Conservation (phyloP, 1,139 yeast species). For the Sugiyamaella neomexicana region DNA sequence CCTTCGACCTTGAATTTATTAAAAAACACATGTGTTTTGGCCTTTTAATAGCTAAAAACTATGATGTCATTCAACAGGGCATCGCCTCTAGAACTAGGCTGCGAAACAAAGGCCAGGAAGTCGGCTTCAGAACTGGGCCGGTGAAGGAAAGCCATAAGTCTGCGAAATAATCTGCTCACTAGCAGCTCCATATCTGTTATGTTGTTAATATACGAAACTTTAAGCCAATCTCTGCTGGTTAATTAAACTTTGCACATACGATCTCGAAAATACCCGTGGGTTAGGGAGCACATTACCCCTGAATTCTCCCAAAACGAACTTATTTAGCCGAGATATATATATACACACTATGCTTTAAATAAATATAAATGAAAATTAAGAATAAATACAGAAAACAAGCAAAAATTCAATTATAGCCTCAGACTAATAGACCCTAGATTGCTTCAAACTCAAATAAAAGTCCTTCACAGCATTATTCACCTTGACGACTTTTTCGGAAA, state of each 20-base stretch:
- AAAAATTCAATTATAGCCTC: background rate
- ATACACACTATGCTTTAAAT: background rate
- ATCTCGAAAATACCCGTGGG: background rate
- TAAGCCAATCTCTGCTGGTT: background rate
- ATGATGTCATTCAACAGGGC: no score
- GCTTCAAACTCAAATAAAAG: constrained; percentile 55
- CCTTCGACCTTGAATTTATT: no score
- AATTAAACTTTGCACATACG: background rate
- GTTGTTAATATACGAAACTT: no score
- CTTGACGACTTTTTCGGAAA: constrained; percentile 59
- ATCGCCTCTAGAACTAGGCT: no score
- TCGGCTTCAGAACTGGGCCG: no score
- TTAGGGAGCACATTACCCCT: background rate
- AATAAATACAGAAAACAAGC: background rate
- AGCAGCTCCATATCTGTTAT: no score
- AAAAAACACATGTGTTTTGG: no score
- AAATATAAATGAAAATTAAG: background rate
- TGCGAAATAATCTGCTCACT: no score
- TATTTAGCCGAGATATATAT: background rate
- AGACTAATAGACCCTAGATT: background rate
- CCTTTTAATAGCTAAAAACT: no score
- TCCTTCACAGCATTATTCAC: constrained; percentile 66
- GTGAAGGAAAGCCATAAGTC: no score
- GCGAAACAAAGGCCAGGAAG: no score
- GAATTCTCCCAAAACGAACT: constrained; percentile 2